phyloP scores from a whole-genome alignment of 1,139 yeast species.

The Hansenula sp. region DNA sequence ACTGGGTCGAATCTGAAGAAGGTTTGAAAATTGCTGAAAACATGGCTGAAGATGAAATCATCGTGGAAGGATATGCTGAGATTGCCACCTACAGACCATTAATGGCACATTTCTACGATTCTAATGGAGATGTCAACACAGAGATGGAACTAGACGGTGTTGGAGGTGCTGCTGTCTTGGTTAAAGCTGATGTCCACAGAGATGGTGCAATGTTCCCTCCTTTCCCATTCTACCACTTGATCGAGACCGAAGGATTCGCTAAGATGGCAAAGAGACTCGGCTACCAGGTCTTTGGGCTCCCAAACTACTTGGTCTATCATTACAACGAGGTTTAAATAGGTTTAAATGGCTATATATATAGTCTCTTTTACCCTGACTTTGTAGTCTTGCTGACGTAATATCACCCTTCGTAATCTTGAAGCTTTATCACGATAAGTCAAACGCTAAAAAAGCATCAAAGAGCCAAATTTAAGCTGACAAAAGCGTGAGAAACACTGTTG shows the following conservation, averaged over 20 bases:
- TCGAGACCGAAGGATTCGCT: constrained; percentile 98
- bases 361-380: not conserved
- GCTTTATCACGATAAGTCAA: not conserved
- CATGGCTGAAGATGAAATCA: constrained; percentile 82
- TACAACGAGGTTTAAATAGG: constrained; percentile 44
- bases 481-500: not conserved
- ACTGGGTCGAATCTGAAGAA: constrained; percentile 92
- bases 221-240: constrained; percentile 92
- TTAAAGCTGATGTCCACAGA: constrained; percentile 94
- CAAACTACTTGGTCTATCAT: constrained; percentile 90
- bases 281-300: constrained; percentile 86
- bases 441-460: too few relatives aligned
- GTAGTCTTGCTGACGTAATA: not conserved
- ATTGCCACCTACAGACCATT: constrained; percentile 93
- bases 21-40: constrained; percentile 70
- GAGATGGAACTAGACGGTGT: constrained; percentile 92
- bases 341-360: not conserved
- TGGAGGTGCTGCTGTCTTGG: constrained; percentile 94
- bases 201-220: constrained; percentile 99
- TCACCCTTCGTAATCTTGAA: not conserved
- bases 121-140: constrained; percentile 51
- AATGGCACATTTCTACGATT: constrained; percentile 84
- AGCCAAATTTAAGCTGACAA: not conserved
- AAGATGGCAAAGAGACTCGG: constrained; percentile 95
- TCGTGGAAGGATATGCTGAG: constrained; percentile 89